These are phyloP conservation scores for Neurospora crassa DNA, from an alignment of 2,329 filamentous ascomycete genomes.

Conservation along the genomic window DNA sequence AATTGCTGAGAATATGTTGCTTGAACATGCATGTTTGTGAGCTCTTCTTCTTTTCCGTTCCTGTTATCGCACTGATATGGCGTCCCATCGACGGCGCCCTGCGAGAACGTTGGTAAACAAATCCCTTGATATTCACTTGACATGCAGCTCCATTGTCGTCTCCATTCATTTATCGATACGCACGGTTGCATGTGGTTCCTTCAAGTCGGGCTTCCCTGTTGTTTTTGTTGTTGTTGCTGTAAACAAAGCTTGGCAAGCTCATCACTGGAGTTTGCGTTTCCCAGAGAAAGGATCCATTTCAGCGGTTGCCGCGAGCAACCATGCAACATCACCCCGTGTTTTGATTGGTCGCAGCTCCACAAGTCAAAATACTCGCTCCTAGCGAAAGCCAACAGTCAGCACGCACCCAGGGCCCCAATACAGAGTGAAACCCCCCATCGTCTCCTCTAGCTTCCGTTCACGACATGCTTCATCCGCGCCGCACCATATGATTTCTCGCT, in stretches of 20 bases:
- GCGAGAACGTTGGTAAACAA: not conserved
- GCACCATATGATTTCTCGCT: conserved; percentile 26
- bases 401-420: conserved; percentile 3
- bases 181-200: not conserved
- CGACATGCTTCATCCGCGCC: conserved; percentile 20
- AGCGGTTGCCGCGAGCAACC: conserved; percentile 15
- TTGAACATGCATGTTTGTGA: not conserved
- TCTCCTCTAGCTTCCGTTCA: conserved; percentile 2
- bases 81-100: not conserved
- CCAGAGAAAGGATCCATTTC: not conserved
- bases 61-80: not conserved
- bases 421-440: not conserved
- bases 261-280: not conserved
- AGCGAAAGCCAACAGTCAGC: conserved; percentile 10
- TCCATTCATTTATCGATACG: not conserved
- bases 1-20: not conserved
- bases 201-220: not conserved
- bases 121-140: not conserved
- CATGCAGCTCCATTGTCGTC: not conserved
- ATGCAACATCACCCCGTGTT: not conserved
- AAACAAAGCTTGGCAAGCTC: not conserved
- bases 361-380: conserved; percentile 15
- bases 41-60: not conserved
- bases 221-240: not conserved
- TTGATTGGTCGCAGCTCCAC: conserved; percentile 10